Percentiles rank a stretch among this genome's conserved stretches.
Evolutionary conservation across 1,284 basidiomycete genomes (phyloP).

Genomic region (Ustilago loliicola): DNA sequence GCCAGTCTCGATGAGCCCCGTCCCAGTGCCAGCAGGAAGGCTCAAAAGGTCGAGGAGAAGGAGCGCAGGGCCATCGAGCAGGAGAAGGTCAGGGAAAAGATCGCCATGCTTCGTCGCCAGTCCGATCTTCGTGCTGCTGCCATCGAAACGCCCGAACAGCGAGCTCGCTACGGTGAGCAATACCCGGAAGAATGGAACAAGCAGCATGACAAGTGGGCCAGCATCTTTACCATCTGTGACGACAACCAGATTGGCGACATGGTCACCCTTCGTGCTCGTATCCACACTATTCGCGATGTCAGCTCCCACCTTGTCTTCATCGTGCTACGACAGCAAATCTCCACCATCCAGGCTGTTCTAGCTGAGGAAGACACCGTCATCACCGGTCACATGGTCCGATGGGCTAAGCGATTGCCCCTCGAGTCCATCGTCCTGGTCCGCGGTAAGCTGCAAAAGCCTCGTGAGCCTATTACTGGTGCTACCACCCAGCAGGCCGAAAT

Average conservation of each 20-base stretch:
- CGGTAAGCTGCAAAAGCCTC: conserved; percentile 58
- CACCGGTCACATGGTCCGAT: conserved; percentile 65
- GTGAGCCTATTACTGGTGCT: conserved; percentile 59
- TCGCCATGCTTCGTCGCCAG: conserved; percentile 44
- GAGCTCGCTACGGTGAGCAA: conserved; percentile 55
- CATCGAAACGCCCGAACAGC: conserved; percentile 60
- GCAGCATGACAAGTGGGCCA: conserved; percentile 36
- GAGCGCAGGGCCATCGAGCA: conserved; percentile 51
- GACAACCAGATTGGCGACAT: conserved; percentile 45
- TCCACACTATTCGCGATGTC: conserved; percentile 64
- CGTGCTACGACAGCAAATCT: conserved; percentile 62
- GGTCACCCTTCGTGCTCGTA: conserved; percentile 57
- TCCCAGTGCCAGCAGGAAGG: conserved; percentile 47
- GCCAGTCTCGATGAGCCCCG: conserved; percentile 46
- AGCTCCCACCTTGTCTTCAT: conserved; percentile 64
- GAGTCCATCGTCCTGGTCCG: conserved; percentile 64
- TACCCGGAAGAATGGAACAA: conserved; percentile 46
- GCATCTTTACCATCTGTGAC: conserved; percentile 38
- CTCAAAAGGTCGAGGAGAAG: conserved; percentile 50
- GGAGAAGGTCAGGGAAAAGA: conserved; percentile 33
- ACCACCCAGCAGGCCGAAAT: conserved; percentile 61
- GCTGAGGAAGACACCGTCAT: conserved; percentile 47
- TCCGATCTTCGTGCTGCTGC: conserved; percentile 53
- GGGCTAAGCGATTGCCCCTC: conserved; percentile 61
- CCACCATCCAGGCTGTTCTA: conserved; percentile 64